phyloP scores from a whole-genome alignment of 768 basidiomycete species.

The Daedaleopsis nitida region DNA sequence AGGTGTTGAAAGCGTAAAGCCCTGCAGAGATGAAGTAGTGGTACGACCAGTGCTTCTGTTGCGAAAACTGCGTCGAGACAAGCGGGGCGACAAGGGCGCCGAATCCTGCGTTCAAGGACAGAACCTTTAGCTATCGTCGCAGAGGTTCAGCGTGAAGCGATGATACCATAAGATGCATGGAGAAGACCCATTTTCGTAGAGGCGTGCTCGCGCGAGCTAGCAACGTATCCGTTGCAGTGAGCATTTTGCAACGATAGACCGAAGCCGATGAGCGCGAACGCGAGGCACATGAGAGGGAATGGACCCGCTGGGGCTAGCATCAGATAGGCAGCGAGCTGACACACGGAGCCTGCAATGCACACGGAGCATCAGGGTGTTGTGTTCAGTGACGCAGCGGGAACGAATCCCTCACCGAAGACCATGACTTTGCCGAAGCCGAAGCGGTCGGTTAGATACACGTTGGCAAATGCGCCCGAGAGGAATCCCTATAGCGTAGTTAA shows the following conservation, averaged over 20 bases:
- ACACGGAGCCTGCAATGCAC: conserved; percentile 44
- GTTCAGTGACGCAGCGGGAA: neutral
- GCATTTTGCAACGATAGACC: conserved; percentile 59
- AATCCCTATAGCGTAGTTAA: conserved; percentile 40
- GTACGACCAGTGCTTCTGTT: conserved; percentile 68
- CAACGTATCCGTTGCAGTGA: conserved; percentile 72
- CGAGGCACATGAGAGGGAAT: conserved; percentile 62
- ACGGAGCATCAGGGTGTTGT: neutral
- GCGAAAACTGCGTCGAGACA: conserved; percentile 80
- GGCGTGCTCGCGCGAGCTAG: conserved; percentile 52
- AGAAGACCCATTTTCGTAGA: conserved; percentile 68
- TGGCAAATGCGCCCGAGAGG: conserved; percentile 48
- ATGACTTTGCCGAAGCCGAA: conserved; percentile 53
- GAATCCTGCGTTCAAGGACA: conserved; percentile 43
- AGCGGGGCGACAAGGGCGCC: conserved; percentile 75
- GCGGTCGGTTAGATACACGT: conserved; percentile 48
- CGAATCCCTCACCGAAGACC: conserved; percentile 1
- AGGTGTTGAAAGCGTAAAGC: conserved; percentile 57
- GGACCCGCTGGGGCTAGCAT: conserved; percentile 59
- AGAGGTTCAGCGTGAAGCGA: too few relatives aligned
- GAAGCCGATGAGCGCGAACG: conserved; percentile 48
- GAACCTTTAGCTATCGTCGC: neutral
- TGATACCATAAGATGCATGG: conserved; percentile 64
- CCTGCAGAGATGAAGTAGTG: conserved; percentile 75
- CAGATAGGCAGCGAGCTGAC: conserved; percentile 55